Evolutionary conservation across 768 basidiomycete species (phyloP).

Genomic region (Lentinus tigrinus): DNA sequence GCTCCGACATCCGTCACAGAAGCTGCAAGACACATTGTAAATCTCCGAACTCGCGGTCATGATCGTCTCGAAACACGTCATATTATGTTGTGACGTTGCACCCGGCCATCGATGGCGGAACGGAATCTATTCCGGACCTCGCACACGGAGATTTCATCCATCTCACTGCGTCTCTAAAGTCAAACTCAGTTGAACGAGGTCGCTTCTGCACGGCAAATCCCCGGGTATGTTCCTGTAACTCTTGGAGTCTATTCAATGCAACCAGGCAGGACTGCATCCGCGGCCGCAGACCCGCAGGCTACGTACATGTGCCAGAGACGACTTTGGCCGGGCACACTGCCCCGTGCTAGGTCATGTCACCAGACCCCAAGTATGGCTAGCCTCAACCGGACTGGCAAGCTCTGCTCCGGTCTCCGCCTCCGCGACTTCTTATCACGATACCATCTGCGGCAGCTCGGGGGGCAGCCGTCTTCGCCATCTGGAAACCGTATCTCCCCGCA

Average conservation of each 20-base stretch:
- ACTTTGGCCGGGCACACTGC: neutral
- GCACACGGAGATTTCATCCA: neutral
- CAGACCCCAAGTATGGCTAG: conserved; percentile 4
- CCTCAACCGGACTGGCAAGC: conserved; percentile 5
- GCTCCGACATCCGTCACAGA: conserved; percentile 11
- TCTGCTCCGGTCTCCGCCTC: conserved; percentile 8
- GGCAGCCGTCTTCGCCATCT: conserved; percentile 5
- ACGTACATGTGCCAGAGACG: conserved; percentile 6
- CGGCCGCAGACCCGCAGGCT: neutral
- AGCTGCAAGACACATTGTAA: neutral
- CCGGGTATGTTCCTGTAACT: conserved; percentile 9
- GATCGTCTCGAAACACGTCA: conserved; percentile 7
- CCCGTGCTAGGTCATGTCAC: conserved; percentile 5
- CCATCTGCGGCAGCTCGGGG: conserved; percentile 10
- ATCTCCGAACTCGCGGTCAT: conserved; percentile 1
- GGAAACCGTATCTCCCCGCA: conserved; percentile 14
- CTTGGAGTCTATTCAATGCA: neutral
- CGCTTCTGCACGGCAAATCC: conserved; percentile 1
- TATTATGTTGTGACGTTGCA: neutral
- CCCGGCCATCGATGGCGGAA: conserved; percentile 13
- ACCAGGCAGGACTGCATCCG: too few relatives aligned
- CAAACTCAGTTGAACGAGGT: neutral
- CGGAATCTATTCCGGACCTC: conserved; percentile 2
- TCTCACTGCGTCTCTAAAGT: neutral
- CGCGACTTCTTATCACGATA: conserved; percentile 12